Base-by-base conservation (phyloP, 2,329 filamentous ascomycete genomes). In the Ophiosphaerella herpotricha region DNA sequence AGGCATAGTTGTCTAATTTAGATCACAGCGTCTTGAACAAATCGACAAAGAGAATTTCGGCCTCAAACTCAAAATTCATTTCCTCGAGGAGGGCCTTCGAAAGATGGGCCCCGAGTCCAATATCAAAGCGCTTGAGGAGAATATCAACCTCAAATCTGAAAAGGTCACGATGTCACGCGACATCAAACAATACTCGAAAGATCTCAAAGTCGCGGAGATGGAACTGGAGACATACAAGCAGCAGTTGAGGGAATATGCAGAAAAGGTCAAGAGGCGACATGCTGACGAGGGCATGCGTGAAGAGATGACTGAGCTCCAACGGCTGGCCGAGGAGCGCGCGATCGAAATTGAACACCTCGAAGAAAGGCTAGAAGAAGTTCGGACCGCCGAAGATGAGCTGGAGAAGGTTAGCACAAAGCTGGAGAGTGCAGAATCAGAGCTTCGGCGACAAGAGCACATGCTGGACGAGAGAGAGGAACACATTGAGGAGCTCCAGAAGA, bases 1-100 rank as follows among this genome's bases (percentile, higher is more conserved):
- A 11, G 12, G 26, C 5, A 8, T 7, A 16, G 18, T 12, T 12
- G 31, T 9, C 55, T 57, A 45, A 59, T n/a, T 31, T 11, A 41
- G 11, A 13, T n/a, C 21, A 24, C 43, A 84, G 80, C 84, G 85
- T 60, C 93, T 99, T 62, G 90, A 97, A 76, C 90, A 90, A 68
- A 93, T 99, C 63, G 91, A 97, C 70, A 99, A 99, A 78, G 94
- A 97, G 69, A 99, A 99, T 69, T 99, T 97, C 70, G 91, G 91
- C 21, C 80, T 99, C 36, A 63, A 63, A 46, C 50, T 63, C 8
- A 63, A 63, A 29, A 57, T 97, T 45, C 91, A 97, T 73, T 99
- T 96, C 71, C 82, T 99, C 48, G 91, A 99, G 72, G 91, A 97
- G 62, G 90, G 90, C 12, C 77, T 99, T 42, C 85, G 87, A 45